Conservation (phyloP, 2,329 filamentous ascomycete genomes). For the Cytospora schulzeri region DNA sequence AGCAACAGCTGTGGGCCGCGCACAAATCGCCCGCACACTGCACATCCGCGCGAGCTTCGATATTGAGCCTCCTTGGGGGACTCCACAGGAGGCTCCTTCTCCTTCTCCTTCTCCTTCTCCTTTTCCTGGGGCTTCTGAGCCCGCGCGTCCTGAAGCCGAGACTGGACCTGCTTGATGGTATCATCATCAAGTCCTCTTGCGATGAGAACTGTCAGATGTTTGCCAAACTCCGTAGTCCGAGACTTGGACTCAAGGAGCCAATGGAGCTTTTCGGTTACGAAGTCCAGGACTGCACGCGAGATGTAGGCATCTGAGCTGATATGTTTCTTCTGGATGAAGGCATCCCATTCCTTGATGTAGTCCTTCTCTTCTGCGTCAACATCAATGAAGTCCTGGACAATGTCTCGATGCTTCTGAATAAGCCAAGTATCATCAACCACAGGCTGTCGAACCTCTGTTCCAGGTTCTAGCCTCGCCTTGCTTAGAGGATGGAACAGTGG, state of each 20-base stretch:
- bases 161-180: conserved; percentile 46
- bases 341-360: conserved; percentile 61
- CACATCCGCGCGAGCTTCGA: conserved; percentile 49
- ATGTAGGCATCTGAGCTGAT: conserved; percentile 56
- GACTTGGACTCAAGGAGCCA: conserved; percentile 55
- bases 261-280: conserved; percentile 50
- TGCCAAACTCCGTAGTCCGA: conserved; percentile 57
- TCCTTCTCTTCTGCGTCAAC: conserved; percentile 57
- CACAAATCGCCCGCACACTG: conserved; percentile 51
- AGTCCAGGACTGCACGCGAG: conserved; percentile 53
- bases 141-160: conserved; percentile 47
- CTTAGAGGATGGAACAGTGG: conserved; percentile 60
- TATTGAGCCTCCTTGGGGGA: conserved; percentile 40
- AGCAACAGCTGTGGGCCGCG: conserved; percentile 50
- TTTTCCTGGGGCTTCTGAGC: conserved; percentile 33
- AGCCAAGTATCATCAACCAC: conserved; percentile 56
- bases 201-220: conserved; percentile 55
- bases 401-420: conserved; percentile 60
- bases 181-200: conserved; percentile 50
- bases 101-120: conserved; percentile 29
- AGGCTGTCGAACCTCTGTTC: conserved; percentile 48
- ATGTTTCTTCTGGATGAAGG: conserved; percentile 53
- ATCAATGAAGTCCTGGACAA: conserved; percentile 59
- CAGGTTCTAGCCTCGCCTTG: conserved; percentile 53
- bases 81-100: conserved; percentile 29